Conservation (phyloP, 2,329 filamentous ascomycete species). For the Cercospora nicotianae region DNA sequence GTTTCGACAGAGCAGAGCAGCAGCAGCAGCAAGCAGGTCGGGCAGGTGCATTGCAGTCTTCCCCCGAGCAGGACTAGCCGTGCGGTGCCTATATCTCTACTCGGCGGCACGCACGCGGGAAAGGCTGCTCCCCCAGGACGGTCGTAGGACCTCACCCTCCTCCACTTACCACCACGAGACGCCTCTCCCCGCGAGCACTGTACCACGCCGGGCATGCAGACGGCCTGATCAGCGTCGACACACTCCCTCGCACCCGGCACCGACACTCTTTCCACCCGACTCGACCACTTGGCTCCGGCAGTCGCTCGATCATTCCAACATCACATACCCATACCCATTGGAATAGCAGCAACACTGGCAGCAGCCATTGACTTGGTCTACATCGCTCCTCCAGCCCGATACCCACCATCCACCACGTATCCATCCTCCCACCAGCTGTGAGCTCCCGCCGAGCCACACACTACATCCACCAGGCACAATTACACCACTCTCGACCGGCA, state of each 20-base stretch:
- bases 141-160: neutral
- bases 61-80: neutral
- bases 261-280: conserved; percentile 6
- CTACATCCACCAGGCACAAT: neutral
- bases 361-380: conserved; percentile 14
- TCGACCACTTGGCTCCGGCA: conserved; percentile 6
- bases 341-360: conserved; percentile 11
- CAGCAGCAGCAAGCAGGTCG: conserved; percentile 2
- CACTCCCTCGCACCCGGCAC: conserved; percentile 13
- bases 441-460: neutral
- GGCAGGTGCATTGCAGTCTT: conserved; percentile 2
- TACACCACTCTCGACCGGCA: conserved; percentile 16
- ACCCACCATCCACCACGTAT: neutral
- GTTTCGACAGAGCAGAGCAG: neutral
- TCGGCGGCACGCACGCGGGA: neutral
- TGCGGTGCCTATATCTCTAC: neutral
- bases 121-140: neutral
- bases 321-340: conserved; percentile 4
- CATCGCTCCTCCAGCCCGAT: conserved; percentile 16
- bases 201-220: conserved; percentile 10
- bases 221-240: conserved; percentile 1
- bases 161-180: neutral
- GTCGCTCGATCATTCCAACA: conserved; percentile 7
- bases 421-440: conserved; percentile 2
- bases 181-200: neutral